Base-by-base conservation (phyloP, 2,329 filamentous ascomycete genomes). In the Zasmidium cellare region DNA sequence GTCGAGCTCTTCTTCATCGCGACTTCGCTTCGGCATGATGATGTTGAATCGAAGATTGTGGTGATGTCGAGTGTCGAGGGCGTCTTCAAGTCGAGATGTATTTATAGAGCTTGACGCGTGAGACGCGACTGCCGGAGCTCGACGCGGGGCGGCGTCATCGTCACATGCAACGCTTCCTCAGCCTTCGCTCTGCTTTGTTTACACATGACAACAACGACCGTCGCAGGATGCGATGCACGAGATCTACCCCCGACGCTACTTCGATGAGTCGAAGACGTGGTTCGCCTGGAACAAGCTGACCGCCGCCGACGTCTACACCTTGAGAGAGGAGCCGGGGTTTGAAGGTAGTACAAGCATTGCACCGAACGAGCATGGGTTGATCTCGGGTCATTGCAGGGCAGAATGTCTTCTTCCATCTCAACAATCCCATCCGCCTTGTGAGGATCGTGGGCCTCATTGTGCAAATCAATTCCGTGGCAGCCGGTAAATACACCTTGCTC, bases 251-350 rank as follows among this genome's bases (percentile, higher is more conserved):
- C 80, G 80, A 38, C 85, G 81, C 70, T 86, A 83, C 76, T 86
- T 84, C 71, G 72, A 75, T 48, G 78, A 77, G 35, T 87, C 85
- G 5, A 80, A 82, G n/a, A 87, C 85, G 9, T 85, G 80, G 72
- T 80, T 82, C 73, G 70, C 77, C 68, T 88, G 85, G 85, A 85
- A 86, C 71, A 85, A 85, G 68, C 76, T 88, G 62, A 80, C 81
- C 1, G 77, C 77, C 16, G 74, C 75, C 24, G 82, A 86, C 71
- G 77, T 87, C 41, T 83, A 84, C 66, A 72, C 72, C 9, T 72
- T 87, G 31, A 74, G 75, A 22, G 71, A 74, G 53, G 76, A 79
- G 46, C 70, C 68, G 6, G 80, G 76, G 2, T 86, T 82, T 66
- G 77, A 79, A 74, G 82, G 83, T 53, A 50, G 83, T 53, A 50